Evolutionary conservation across 768 basidiomycete genomes (phyloP).

Genomic region (Auriscalpium vulgare): DNA sequence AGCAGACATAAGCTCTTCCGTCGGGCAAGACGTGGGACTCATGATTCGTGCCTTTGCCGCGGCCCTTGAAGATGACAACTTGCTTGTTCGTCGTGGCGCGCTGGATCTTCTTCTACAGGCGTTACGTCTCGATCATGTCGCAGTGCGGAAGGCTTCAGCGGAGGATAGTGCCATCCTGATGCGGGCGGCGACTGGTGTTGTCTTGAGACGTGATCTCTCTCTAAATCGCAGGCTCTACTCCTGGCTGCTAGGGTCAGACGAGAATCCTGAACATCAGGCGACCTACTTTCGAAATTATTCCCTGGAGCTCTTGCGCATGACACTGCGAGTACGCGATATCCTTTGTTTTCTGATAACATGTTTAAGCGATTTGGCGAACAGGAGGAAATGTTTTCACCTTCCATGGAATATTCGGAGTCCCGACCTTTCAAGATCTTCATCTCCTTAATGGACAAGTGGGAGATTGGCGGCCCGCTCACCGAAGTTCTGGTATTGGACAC

Average conservation of each 20-base stretch:
- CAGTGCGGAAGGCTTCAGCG: slow-evolving; percentile 56
- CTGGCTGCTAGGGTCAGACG: slow-evolving; percentile 85
- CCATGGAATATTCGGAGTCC: slow-evolving; percentile 66
- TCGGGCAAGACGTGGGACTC: slow-evolving; percentile 83
- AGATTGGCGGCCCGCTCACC: slow-evolving; percentile 79
- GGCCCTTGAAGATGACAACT: slow-evolving; percentile 87
- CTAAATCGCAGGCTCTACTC: slow-evolving; percentile 88
- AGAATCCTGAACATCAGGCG: slow-evolving; percentile 68
- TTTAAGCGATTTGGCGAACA: slow-evolving; percentile 21
- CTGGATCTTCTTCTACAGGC: slow-evolving; percentile 80
- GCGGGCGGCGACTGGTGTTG: slow-evolving; percentile 80
- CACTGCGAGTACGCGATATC: slow-evolving; percentile 48
- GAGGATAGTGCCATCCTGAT: slow-evolving; percentile 80
- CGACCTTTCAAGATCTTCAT: slow-evolving; percentile 95
- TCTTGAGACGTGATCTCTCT: slow-evolving; percentile 86
- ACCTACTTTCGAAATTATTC: slow-evolving; percentile 61
- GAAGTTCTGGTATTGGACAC: slow-evolving; percentile 74
- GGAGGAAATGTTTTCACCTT: slow-evolving; percentile 72
- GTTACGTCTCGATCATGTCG: slow-evolving; percentile 63
- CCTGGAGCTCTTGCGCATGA: slow-evolving; percentile 60
- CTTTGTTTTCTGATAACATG: neutral
- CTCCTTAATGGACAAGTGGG: slow-evolving; percentile 94
- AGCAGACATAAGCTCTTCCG: slow-evolving; percentile 57
- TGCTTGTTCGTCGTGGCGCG: slow-evolving; percentile 79
- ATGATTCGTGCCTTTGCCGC: slow-evolving; percentile 92